Evolutionary conservation across 2,329 filamentous ascomycete genomes (phyloP), one percentile per base, ranked within the genome.

Genomic region (Phialemoniopsis sp.): DNA sequence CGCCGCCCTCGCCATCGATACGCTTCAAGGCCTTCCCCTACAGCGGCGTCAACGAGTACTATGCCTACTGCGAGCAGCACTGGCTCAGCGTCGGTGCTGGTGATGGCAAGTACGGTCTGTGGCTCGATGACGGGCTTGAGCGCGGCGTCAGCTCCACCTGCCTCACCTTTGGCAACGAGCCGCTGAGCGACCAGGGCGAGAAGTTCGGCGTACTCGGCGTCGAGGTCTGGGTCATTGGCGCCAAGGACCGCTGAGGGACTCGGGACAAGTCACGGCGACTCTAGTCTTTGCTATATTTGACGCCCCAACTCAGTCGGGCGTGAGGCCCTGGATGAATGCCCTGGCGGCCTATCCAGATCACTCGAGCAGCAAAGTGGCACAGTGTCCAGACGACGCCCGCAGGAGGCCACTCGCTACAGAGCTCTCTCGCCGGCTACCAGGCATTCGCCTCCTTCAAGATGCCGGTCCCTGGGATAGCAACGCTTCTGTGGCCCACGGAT

Each of bases 1-100:
- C 75, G 2, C 75, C 72, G 18, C 80, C 80, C 4, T 78, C 81
- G 5, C 87, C 91, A 45, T 76, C 81, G 18, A 88, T 97, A 50
- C 82, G 93, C 15, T 98, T 98, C 75, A 96, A 95, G 64, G 91
- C 91, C 0, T 98, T 97, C 54, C 90, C 91, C 0, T 97, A 96
- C 57, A 94, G 87, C 41, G 93, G 93, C 5, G 78, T 95, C 31
- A 97, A 98, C 60, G 93, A 97, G 62, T 98, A 95, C 59, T 89
- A 91, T 69, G 93, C 97, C 50, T 86, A 94, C 54, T 97, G 91
- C 63, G 89, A 97, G 64, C 72, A 80, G 4, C 78, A 82, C 17
- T 97, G 87, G 58, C 63, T 98, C 13, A 93, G 87, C 54, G 75
- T 97, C 15, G 93, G 93, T 10, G 91, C 89, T 40, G 88, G 74